Percentiles rank a stretch among this genome's conserved stretches.
These are phyloP conservation scores for Acanthamoeba healyi DNA, from an alignment of 208 protist species.

Conservation along the genomic window DNA sequence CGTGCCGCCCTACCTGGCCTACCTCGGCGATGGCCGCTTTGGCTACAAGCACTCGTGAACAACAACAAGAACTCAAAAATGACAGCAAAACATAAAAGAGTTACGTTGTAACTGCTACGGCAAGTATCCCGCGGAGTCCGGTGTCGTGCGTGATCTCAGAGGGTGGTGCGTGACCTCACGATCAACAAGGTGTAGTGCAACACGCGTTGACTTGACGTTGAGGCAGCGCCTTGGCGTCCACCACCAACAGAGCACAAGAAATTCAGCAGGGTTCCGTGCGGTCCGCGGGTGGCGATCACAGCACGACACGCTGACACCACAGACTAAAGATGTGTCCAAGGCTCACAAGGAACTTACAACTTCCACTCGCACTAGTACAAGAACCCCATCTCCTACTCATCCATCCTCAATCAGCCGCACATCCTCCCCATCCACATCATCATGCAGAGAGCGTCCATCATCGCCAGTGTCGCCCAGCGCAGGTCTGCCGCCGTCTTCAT, in stretches of 20 bases:
- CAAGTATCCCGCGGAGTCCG: too few species aligned
- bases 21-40: constrained; percentile 34
- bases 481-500: neutral
- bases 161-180: too few species aligned
- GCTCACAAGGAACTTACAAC: too few species aligned
- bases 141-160: too few species aligned
- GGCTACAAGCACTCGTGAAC: constrained; percentile 22
- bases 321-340: too few species aligned
- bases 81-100: too few species aligned
- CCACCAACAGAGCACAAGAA: neutral
- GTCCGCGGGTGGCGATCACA: neutral
- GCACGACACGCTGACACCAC: too few species aligned
- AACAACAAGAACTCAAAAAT: neutral
- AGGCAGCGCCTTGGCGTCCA: too few species aligned
- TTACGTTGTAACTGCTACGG: too few species aligned
- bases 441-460: neutral
- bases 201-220: neutral
- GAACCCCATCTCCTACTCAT: too few species aligned
- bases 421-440: neutral
- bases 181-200: too few species aligned
- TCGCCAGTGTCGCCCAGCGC: neutral
- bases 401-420: neutral
- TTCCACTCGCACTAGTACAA: too few species aligned
- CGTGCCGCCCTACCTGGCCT: constrained; percentile 56
- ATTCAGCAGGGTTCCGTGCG: neutral